These are phyloP conservation scores for Silene vulgaris DNA, from an alignment of 179 eudicot genomes.

Conservation along the genomic window DNA sequence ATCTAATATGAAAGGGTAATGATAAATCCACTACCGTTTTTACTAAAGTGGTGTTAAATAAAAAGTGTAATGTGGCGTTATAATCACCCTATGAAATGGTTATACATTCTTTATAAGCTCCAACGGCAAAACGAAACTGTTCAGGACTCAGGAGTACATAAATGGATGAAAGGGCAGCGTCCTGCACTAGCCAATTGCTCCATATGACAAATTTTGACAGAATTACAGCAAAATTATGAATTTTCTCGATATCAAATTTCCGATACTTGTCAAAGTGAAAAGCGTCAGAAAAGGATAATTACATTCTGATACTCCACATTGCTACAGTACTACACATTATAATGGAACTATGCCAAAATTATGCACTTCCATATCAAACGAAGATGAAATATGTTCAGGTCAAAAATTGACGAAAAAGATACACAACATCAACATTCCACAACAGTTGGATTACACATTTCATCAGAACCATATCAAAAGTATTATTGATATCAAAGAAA, in stretches of 20 bases:
- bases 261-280: not conserved
- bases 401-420: conserved; percentile 10
- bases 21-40: no score
- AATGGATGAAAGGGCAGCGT: no score
- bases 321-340: not conserved
- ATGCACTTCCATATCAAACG: not conserved
- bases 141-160: no score
- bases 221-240: not conserved
- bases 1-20: no score
- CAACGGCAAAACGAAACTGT: no score
- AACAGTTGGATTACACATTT: not conserved
- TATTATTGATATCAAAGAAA: not conserved
- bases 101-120: no score
- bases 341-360: not conserved
- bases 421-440: not conserved
- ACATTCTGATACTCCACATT: not conserved
- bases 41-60: no score
- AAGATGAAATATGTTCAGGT: not conserved
- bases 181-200: no score
- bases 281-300: not conserved
- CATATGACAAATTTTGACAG: no score
- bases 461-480: not conserved
- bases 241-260: not conserved
- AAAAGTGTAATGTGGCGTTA: no score
- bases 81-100: no score